Evolutionary conservation across 2,329 filamentous ascomycete species (phyloP), one percentile per base, ranked within the genome.

Genomic region (Pyricularia grisea): DNA sequence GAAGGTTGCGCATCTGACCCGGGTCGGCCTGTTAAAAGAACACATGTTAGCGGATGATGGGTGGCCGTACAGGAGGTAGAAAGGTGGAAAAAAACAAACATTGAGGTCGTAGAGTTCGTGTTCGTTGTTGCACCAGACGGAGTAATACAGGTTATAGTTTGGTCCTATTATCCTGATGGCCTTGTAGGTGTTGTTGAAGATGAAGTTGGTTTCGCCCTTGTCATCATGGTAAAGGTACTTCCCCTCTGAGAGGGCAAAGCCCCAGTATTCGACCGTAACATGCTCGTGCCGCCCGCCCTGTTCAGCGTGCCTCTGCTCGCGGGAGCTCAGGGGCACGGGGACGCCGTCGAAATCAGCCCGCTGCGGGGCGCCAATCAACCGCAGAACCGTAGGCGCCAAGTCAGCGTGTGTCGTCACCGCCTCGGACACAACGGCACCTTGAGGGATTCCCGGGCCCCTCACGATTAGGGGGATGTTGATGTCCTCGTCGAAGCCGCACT

Each of bases 71-170:
- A 5, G 5, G 31, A 4, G 31, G 10, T 33, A 33, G 10, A 5
- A 5, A 33, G 10, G 4, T 5, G 31, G 31, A 33, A 4, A 33
- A 10, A 5, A 4, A 33, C 31, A 5, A 4, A 33, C 31, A 4
- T 33, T 61, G 55, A 90, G 73, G 71, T 91, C 83, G 74, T 91
- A 92, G 1, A 90, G 81, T 75, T 92, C 88, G 69, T 87, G 85
- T 73, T 90, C 88, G 67, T 87, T 87, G 17, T 73, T 75, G 69
- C 76, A 78, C 76, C 76, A 78, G 14, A 69, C 69, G 4, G 71
- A 69, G 67, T 72, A 78, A 67, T 76, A 67, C 68, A 71, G 77
- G 5, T 70, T 70, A 20, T 70, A 68, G 31, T 73, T 69, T 9
- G 72, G 72, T 27, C 72, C 71, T 1, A 76, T 72, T 42, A 75